A percentile compares a stretch with the other conserved stretches of the same genome.
Evolutionary conservation across 73 alveolate genomes (phyloP).

Genomic region (Paramecium bursaria): DNA sequence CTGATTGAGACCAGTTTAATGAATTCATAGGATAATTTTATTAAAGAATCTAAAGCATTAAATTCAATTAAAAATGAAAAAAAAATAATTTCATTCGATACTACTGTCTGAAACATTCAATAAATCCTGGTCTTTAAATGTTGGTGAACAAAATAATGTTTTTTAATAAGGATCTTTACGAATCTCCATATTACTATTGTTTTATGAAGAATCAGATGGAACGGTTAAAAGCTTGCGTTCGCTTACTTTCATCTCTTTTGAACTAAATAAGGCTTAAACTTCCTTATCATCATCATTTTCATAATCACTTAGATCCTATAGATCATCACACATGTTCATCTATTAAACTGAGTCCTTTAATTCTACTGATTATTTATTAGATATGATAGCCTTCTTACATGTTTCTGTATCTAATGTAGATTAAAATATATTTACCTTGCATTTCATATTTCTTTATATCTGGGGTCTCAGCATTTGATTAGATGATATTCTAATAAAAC

Average conservation of each 20-base stretch:
- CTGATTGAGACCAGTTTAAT: too few relatives aligned
- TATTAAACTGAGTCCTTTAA: constrained; percentile 36
- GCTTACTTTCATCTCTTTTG: not conserved
- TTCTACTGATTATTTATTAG: not conserved
- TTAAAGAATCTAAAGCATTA: too few relatives aligned
- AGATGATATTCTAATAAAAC: constrained; percentile 36
- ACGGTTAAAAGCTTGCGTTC: not conserved
- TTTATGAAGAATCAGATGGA: not conserved
- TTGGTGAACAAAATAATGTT: constrained; percentile 47
- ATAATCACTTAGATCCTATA: constrained; percentile 46
- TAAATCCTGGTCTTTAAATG: constrained; percentile 49
- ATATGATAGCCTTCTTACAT: not conserved
- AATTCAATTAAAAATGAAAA: too few relatives aligned
- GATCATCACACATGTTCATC: constrained; percentile 43
- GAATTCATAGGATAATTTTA: too few relatives aligned
- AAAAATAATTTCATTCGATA: too few relatives aligned
- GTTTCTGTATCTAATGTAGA: not conserved
- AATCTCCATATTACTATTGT: not conserved
- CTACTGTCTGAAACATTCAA: not conserved
- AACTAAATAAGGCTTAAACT: not conserved
- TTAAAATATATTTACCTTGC: not conserved
- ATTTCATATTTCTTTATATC: constrained; percentile 1
- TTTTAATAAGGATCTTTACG: constrained; percentile 11
- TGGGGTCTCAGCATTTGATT: constrained; percentile 11
- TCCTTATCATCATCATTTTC: constrained; percentile 34